Conservation (phyloP, 331 rosid species). For the Pyrus hybrid region DNA sequence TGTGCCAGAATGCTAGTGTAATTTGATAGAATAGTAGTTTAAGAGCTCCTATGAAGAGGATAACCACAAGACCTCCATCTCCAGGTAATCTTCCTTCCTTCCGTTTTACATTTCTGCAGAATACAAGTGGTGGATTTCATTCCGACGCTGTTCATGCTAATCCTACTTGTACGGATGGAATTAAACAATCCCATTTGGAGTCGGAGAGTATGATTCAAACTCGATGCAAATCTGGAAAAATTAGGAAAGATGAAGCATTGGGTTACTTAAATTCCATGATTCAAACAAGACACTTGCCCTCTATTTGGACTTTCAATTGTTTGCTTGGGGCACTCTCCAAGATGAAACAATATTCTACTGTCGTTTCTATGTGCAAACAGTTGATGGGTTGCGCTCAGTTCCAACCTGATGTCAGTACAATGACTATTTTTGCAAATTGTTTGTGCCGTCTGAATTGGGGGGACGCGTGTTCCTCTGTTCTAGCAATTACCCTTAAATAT, state of each 20-base stretch:
- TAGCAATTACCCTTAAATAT: not conserved
- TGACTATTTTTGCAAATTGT: not conserved
- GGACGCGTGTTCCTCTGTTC: not conserved
- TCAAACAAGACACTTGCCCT: too few relatives aligned
- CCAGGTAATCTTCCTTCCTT: too few relatives aligned
- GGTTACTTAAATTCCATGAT: too few relatives aligned
- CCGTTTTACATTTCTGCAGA: too few relatives aligned
- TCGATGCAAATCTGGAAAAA: not conserved
- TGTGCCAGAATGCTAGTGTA: too few relatives aligned
- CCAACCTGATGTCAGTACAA: not conserved
- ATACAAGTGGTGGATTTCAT: not conserved
- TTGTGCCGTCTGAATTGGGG: not conserved
- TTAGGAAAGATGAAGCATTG: too few relatives aligned
- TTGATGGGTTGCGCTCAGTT: not conserved
- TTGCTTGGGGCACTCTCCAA: conserved; percentile 2
- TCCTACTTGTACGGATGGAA: not conserved
- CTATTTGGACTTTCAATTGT: not conserved
- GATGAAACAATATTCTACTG: not conserved
- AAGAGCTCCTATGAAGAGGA: too few relatives aligned
- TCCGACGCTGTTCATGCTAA: not conserved
- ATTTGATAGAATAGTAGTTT: too few relatives aligned
- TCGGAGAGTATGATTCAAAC: not conserved
- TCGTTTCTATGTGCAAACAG: not conserved
- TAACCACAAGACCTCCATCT: too few relatives aligned
- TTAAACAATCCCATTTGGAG: too few relatives aligned